Percentiles rank a stretch among this genome's conserved stretches.
These are phyloP conservation scores for Colletotrichum cuscutae DNA, from an alignment of 2,329 filamentous ascomycete species.

Conservation along the genomic window DNA sequence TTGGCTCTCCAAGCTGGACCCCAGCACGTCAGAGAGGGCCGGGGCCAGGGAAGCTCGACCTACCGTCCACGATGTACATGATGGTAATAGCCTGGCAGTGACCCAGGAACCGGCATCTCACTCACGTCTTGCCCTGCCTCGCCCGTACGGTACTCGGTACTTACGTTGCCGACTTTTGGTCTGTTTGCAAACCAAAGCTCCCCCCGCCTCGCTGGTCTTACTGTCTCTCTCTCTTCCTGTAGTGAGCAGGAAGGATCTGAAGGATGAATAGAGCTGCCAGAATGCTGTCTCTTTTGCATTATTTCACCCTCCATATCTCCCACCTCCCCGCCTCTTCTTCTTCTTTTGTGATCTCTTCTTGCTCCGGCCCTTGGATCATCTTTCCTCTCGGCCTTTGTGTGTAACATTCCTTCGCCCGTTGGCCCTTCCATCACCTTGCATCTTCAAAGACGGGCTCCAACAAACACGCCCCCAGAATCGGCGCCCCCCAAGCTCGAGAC, in stretches of 20 bases:
- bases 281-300: conserved; percentile 12
- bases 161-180: neutral
- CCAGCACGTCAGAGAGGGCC: conserved; percentile 25
- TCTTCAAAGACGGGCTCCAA: conserved; percentile 16
- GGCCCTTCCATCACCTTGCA: conserved; percentile 1
- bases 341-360: conserved; percentile 1
- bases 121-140: conserved; percentile 1
- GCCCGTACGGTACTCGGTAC: conserved; percentile 7
- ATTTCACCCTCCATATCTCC: conserved; percentile 19
- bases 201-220: conserved; percentile 12
- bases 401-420: neutral
- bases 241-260: conserved; percentile 2
- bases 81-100: no score
- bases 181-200: conserved; percentile 21
- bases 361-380: neutral
- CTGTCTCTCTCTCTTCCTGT: conserved; percentile 4
- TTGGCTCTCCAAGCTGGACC: conserved; percentile 17
- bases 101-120: neutral
- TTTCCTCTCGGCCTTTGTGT: neutral
- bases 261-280: conserved; percentile 21
- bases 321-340: neutral
- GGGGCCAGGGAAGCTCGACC: conserved; percentile 23
- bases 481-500: neutral
- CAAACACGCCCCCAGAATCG: conserved; percentile 17
- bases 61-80: no score